phyloP scores from a whole-genome alignment of 805 yeast genomes.

The Yarrowia hollandica region DNA sequence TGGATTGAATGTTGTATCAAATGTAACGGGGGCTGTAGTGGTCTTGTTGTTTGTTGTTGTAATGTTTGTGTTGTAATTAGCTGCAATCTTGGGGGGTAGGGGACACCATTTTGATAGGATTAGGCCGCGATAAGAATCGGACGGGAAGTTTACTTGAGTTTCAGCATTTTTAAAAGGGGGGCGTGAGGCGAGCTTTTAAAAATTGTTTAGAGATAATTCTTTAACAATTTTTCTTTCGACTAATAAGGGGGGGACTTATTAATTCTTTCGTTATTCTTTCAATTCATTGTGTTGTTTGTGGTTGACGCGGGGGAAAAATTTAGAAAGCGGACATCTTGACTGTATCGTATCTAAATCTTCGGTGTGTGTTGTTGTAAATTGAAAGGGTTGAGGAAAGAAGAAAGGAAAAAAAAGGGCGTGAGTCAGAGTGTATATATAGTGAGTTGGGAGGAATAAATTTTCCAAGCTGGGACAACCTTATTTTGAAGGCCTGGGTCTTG shows the following conservation, averaged over 20 bases:
- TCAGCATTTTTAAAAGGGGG: conserved; percentile 29
- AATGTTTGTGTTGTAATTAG: conserved; percentile 1
- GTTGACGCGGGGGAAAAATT: conserved; percentile 23
- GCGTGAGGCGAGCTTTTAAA: conserved; percentile 29
- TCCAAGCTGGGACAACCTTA: not conserved
- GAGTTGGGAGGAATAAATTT: conserved; percentile 24
- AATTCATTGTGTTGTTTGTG: conserved; percentile 9
- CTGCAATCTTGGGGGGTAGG: conserved; percentile 6
- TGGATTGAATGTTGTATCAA: conserved; percentile 16
- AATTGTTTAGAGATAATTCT: conserved; percentile 23
- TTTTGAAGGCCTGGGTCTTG: not conserved
- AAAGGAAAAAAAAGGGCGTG: not conserved
- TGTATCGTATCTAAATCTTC: conserved; percentile 1
- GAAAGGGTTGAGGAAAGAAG: conserved; percentile 24
- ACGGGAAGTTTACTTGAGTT: conserved; percentile 21
- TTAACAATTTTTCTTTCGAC: conserved; percentile 30
- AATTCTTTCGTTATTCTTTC: conserved; percentile 26
- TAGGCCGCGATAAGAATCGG: conserved; percentile 27
- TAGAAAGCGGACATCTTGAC: conserved; percentile 31
- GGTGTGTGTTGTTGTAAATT: conserved; percentile 2
- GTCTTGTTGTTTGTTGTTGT: conserved; percentile 7
- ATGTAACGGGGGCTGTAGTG: conserved; percentile 1
- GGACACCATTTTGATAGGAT: conserved; percentile 8
- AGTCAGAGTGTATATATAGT: conserved; percentile 29
- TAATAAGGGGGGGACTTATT: conserved; percentile 28